Evolutionary conservation across 148 eudicot genomes (phyloP).

Genomic region (Agrostemma githago): DNA sequence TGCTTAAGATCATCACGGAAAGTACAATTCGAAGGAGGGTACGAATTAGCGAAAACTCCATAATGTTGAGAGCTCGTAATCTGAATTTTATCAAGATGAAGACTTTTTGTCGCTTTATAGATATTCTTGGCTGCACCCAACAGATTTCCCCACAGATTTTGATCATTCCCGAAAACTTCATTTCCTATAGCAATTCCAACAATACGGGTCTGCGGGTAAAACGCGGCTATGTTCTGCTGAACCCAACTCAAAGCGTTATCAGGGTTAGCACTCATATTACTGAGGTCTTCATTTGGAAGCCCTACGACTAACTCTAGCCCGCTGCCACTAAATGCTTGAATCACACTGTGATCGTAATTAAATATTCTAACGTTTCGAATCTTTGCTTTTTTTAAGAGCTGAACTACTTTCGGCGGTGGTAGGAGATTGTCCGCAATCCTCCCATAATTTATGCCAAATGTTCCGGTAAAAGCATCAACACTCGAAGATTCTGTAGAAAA

Average conservation of each 20-base stretch:
- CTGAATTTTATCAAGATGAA: slow-evolving; percentile 45
- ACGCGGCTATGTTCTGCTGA: slow-evolving; percentile 48
- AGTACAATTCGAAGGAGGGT: slow-evolving; percentile 67
- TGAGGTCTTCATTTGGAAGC: slow-evolving; percentile 50
- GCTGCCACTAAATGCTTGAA: slow-evolving; percentile 59
- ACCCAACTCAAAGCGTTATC: slow-evolving; percentile 64
- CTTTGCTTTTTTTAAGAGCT: slow-evolving; percentile 47
- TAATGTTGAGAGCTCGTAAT: slow-evolving; percentile 56
- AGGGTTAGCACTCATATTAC: slow-evolving; percentile 48
- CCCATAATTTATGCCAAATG: slow-evolving; percentile 74
- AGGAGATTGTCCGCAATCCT: slow-evolving; percentile 67
- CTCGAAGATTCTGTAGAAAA: slow-evolving; percentile 25
- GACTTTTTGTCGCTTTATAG: slow-evolving; percentile 52
- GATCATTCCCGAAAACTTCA: slow-evolving; percentile 58
- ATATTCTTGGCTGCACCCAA: slow-evolving; percentile 58
- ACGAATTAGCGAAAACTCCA: slow-evolving; percentile 60
- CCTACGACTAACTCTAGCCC: slow-evolving; percentile 72
- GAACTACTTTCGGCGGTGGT: slow-evolving; percentile 56
- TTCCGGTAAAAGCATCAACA: slow-evolving; percentile 42
- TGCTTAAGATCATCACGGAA: slow-evolving; percentile 39
- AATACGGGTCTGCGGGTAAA: slow-evolving; percentile 51
- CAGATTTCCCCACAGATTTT: slow-evolving; percentile 37
- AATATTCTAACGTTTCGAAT: slow-evolving; percentile 63
- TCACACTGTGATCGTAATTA: slow-evolving; percentile 58
- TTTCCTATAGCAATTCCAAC: slow-evolving; percentile 72